Evolutionary conservation across 495 filamentous ascomycete species (phyloP).

Genomic region (Aspergillus homomorphus): DNA sequence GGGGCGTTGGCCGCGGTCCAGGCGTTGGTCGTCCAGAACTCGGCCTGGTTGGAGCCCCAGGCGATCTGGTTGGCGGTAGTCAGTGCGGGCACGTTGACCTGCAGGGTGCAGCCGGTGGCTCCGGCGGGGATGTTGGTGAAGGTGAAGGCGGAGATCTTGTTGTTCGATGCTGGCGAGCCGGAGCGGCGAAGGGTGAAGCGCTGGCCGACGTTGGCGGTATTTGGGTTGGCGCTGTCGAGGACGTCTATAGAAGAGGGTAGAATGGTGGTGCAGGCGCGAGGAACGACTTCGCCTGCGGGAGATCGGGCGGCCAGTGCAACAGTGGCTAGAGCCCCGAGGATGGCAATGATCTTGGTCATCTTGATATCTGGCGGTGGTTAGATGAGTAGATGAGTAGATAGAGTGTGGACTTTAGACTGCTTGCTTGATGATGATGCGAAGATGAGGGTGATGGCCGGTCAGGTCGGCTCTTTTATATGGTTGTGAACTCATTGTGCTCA

Average conservation of each 20-base stretch:
- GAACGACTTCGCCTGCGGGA: not conserved
- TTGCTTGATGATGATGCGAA: not conserved
- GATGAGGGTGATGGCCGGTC: not conserved
- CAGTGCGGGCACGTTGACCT: slow-evolving; percentile 15
- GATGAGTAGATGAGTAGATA: not conserved
- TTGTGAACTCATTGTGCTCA: not conserved
- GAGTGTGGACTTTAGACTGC: not conserved
- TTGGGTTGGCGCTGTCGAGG: slow-evolving; percentile 12
- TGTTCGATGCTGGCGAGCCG: slow-evolving; percentile 5
- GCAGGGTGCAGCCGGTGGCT: slow-evolving; percentile 20
- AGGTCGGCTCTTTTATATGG: not conserved
- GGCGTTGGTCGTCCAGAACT: slow-evolving; percentile 17
- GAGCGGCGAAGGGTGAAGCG: slow-evolving; percentile 15
- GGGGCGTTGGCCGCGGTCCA: slow-evolving; percentile 7
- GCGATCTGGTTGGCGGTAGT: slow-evolving; percentile 12
- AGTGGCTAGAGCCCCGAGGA: not conserved
- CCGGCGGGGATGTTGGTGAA: slow-evolving; percentile 18
- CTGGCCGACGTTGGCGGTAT: slow-evolving; percentile 7
- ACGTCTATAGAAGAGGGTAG: slow-evolving; percentile 16
- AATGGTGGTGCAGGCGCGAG: slow-evolving; percentile 15
- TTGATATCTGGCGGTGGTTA: not conserved
- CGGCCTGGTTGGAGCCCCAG: slow-evolving; percentile 13
- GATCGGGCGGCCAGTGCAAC: not conserved
- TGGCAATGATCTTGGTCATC: not conserved
- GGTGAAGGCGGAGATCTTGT: slow-evolving; percentile 12